Base-by-base conservation (phyloP, 225 moss, liverwort and hornwort species). In the Bryoerythrophyllum caledonicum region DNA sequence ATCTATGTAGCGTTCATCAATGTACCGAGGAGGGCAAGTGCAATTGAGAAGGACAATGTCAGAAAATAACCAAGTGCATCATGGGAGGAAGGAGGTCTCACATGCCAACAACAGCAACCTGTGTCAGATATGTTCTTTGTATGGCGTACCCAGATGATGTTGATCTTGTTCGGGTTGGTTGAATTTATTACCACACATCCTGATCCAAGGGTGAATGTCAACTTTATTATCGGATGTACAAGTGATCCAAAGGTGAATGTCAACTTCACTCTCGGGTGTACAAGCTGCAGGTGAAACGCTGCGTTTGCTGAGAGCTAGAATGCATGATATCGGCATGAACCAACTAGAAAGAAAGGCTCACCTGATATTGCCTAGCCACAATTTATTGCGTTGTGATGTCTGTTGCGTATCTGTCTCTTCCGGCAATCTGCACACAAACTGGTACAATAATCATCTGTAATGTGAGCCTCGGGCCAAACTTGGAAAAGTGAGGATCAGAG, bases 21-120 rank as follows among this genome's bases (percentile, higher is more conserved):
- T 34, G 34, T 34, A 34, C 34, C 34, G 6, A 34, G 34, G 34
- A 34, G 34, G 34, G 34, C 34, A 38, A 38, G 38, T 10, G 38
- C 38, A 38, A 38, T 38, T 38, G 38, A 38, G 7, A 10, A 8
- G 38, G 38, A 38, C 38, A 38, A 38, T 38, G 38, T 38, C 38
- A 38, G 9, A 10, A 38, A 69, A 71, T 58, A 75, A 76, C 30
- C 49, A 24, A 19, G 51, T 20, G 48, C 70, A 38, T 74, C 64
- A 40, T 65, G 52, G 35, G 37, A 62, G 37, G 52, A 8, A 64
- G 63, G 74, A 64, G 63, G 38, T 12, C 59, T 41, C 28, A 69
- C 58, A 57, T 16, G 32, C 63, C 19, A 25, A 38, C 53, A 51
- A 74, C n/a, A 17, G 38, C 27, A 3, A n/a, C 17, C 40, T 28